phyloP scores from a whole-genome alignment of 345 rosid genomes.

The Erucastrum elatum region DNA sequence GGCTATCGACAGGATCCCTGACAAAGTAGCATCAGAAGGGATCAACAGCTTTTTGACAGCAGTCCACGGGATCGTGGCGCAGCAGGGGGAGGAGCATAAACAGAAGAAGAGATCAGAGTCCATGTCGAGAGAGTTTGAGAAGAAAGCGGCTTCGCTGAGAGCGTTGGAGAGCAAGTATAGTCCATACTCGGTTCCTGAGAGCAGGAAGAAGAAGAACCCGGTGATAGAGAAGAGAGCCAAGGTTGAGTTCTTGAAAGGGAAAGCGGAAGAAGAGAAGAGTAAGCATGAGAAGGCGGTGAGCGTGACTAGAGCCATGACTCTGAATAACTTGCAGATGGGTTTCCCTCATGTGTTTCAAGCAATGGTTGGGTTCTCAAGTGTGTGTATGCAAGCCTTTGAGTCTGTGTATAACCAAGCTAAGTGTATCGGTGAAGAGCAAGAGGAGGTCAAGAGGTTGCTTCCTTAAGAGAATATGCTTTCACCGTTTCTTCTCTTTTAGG shows the following conservation, averaged over 20 bases:
- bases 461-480: constrained; percentile 8
- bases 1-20: constrained; percentile 83
- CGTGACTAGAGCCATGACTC: constrained; percentile 77
- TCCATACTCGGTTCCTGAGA: constrained; percentile 47
- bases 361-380: constrained; percentile 87
- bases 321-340: constrained; percentile 91
- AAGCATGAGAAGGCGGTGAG: constrained; percentile 76
- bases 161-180: constrained; percentile 72
- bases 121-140: constrained; percentile 58
- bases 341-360: constrained; percentile 92
- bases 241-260: constrained; percentile 59
- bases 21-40: constrained; percentile 97
- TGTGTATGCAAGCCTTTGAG: constrained; percentile 87
- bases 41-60: constrained; percentile 81
- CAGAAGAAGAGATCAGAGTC: constrained; percentile 82
- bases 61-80: constrained; percentile 81
- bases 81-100: constrained; percentile 81
- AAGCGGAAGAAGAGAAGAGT: constrained; percentile 81
- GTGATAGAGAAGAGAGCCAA: constrained; percentile 70
- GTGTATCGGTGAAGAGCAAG: constrained; percentile 46
- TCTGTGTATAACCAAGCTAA: constrained; percentile 77
- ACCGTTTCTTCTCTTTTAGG: constrained; percentile 1
- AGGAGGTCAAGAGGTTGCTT: constrained; percentile 36
- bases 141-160: constrained; percentile 64
- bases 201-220: constrained; percentile 48